These are phyloP conservation scores for Acer yangbiense DNA, from an alignment of 345 rosid genomes.

Conservation along the genomic window DNA sequence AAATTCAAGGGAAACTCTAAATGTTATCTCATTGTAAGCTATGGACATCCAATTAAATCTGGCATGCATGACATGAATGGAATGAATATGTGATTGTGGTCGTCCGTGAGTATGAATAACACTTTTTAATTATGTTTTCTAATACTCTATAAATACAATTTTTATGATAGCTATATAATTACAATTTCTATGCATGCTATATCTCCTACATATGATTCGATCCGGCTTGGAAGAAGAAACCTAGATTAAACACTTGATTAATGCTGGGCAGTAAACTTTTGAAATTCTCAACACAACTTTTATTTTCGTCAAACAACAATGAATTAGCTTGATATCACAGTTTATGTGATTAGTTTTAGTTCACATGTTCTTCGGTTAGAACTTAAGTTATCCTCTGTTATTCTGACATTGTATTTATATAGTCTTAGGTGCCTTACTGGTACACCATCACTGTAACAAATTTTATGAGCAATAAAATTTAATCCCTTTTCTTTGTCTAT, in stretches of 20 bases:
- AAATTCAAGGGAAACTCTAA: background rate
- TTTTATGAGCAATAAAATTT: background rate
- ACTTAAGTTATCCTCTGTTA: background rate
- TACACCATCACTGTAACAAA: background rate
- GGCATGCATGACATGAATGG: constrained; percentile 5
- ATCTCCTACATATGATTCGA: background rate
- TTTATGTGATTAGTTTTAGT: constrained; percentile 2
- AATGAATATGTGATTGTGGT: background rate
- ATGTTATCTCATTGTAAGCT: constrained; percentile 4
- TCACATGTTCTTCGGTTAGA: constrained; percentile 11
- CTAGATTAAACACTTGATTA: background rate
- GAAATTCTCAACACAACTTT: background rate
- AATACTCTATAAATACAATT: background rate
- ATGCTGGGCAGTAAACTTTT: background rate
- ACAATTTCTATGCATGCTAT: background rate
- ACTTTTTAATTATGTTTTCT: background rate
- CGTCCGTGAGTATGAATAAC: background rate
- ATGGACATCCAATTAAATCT: background rate
- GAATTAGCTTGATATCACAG: background rate
- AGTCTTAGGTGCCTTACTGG: background rate
- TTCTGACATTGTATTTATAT: background rate
- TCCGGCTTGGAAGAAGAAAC: background rate
- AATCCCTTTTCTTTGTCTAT: constrained; percentile 18
- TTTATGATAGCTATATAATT: background rate
- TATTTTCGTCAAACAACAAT: background rate